phyloP scores from a whole-genome alignment of 306 rosid genomes.

The Casuarina equisetifolia region DNA sequence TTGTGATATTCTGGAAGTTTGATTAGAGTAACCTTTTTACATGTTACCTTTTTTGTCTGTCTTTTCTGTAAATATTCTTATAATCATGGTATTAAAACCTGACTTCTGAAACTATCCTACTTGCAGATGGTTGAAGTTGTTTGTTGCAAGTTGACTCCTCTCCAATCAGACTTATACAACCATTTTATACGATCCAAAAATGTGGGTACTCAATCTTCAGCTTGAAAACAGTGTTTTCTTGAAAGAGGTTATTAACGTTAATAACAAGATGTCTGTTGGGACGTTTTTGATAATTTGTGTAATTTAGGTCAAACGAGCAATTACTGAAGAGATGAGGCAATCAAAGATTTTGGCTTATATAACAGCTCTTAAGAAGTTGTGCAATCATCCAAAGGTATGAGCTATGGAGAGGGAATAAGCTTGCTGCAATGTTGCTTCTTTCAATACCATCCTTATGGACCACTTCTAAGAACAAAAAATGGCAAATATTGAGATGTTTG shows the following conservation, averaged over 20 bases:
- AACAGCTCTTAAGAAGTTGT: slow-evolving; percentile 89
- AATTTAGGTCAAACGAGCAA: slow-evolving; percentile 77
- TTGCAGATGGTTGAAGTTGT: slow-evolving; percentile 92
- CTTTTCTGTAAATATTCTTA: slow-evolving; percentile 4
- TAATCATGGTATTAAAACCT: slow-evolving; percentile 1
- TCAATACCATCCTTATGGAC: slow-evolving; percentile 1
- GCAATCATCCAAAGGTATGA: slow-evolving; percentile 96
- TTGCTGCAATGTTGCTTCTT: slow-evolving; percentile 6
- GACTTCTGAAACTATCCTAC: slow-evolving; percentile 26
- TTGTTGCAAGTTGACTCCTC: slow-evolving; percentile 95
- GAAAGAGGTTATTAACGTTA: slow-evolving; percentile 10
- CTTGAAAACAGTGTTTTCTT: slow-evolving; percentile 10
- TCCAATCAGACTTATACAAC: slow-evolving; percentile 82
- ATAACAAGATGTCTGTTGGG: slow-evolving; percentile 25
- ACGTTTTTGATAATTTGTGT: slow-evolving; percentile 24
- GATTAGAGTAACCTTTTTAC: background rate
- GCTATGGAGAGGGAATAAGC: background rate
- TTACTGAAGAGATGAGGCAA: slow-evolving; percentile 72
- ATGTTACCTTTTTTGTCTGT: background rate
- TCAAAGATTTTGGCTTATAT: slow-evolving; percentile 95
- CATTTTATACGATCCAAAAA: slow-evolving; percentile 91
- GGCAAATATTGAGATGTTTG: background rate
- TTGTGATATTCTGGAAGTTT: background rate
- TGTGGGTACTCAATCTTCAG: slow-evolving; percentile 50
- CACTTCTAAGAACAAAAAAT: background rate